Evolutionary conservation across 2,329 filamentous ascomycete genomes (phyloP), one percentile per base, ranked within the genome.

Genomic region (Diaporthe eres): DNA sequence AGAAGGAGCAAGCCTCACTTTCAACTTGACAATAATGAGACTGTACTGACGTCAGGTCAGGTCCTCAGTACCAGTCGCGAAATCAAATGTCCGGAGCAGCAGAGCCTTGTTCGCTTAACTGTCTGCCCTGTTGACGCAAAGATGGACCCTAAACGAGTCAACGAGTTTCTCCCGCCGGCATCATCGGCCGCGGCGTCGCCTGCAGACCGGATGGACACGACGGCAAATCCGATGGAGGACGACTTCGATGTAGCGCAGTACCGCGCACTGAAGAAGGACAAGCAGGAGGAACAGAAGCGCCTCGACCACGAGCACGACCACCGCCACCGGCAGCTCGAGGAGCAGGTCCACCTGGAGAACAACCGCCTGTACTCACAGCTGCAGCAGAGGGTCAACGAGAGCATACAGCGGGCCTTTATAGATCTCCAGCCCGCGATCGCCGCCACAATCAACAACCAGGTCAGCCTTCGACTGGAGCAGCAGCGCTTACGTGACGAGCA

Each of bases 221-320:
- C 28, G 13, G 17, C 25, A 55, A 72, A 76, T 6, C 47, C 65
- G 34, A 42, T 70, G 47, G 65, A 70, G 49, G 75, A 77, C 28
- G 75, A 77, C 2, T 70, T 77, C 25, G 74, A 75, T 25, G 37
- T 75, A 25, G 74, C 74, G 44, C 65, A 67, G 47, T 75, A 63
- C 39, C 71, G 61, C 12, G 75, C 75, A 0, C 28, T 77, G 13
- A 75, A 60, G 13, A 77, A 75, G 70, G 75, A 75, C 37, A 71
- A 71, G 39, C 58, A 73, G 70, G 75, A 77, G 25, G 75, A 77
- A 22, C 57, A 71, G 44, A 74, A 77, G 28, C 74, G 70, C 1
- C 63, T 77, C 19, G 73, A 75, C 39, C 58, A 72, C 3, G 70
- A 73, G 31, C 63, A 75, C 28, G 61, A 65, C n/a, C 65, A 39